Evolutionary conservation across 257 asterid genomes (phyloP), one percentile per base, ranked within the genome.

Genomic region (Solanum okadae): DNA sequence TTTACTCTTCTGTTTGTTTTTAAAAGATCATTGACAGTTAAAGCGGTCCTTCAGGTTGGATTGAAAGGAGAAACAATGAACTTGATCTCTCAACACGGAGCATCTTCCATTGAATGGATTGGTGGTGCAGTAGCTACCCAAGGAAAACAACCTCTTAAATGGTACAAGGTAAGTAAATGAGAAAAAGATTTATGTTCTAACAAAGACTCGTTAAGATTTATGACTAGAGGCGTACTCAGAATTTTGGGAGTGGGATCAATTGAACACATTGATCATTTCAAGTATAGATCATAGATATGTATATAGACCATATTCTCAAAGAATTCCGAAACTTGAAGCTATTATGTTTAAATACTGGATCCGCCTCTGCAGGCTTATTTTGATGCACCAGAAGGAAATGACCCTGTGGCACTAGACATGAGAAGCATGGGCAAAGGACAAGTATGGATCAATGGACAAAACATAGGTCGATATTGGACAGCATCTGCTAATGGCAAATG

Each of bases 361-460:
- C 33, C 52, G 6, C 59, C 71, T 35, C 29, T 37, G 37, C 34
- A 95, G 98, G 94, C 96, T 8, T 89, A 92, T 88, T 94, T 95
- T 88, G 96, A 95, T 52, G 93, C 93, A 56, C 96, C 96, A 59
- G 89, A 78, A 2, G 98, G 95, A 85, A 90, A 91, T 35, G 98
- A 95, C 84, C 98, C 98, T 29, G 88, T 95, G 91, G 97, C 95
- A 6, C 37, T 93, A 88, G 96, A 94, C 92, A 91, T 95, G 96
- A 90, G 88, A 76, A 92, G 94, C 90, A 95, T 95, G 98, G 93
- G 96, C 18, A 95, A 95, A 87, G 98, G 98, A 23, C 96, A 95
- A 89, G 93, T 93, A 61, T 95, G 96, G 98, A 92, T 94, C 93
- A 95, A 95, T 61, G 98, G 98, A 25, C 94, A 94, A 91, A 95